Evolutionary conservation across 441 rosid species (phyloP), one percentile per base, ranked within the genome.

Genomic region (Populus hybrid): DNA sequence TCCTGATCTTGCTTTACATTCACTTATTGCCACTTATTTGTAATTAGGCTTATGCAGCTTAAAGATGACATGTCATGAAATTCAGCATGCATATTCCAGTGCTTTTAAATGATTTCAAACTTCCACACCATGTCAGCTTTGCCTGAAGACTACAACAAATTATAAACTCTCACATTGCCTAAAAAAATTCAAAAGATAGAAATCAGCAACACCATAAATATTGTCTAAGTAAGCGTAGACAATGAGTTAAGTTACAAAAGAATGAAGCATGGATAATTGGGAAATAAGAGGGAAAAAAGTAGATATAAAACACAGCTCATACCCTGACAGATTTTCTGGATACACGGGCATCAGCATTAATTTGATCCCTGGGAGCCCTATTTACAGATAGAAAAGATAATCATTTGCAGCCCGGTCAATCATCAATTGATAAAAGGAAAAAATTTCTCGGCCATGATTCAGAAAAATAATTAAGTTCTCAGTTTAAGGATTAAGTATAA

Each of bases 301-400:
- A 69, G 0, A 32, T 3, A 65, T 32, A 79, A 38, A 40, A 73
- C 61, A 76, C 59, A 65, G 40, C 10, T 12, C 82, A 40, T 87
- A 92, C 95, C 90, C 78, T 87, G 76, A 83, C 67, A 79, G 89
- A 66, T 82, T 82, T 88, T 78, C 80, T 83, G 71, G 84, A 79
- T 28, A 75, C 64, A 80, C 34, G 79, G 74, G 84, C 78, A 38
- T 71, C 86, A 69, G 67, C 57, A 32, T 75, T 78, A 36, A 42
- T 78, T 72, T 77, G 80, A 70, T 69, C 71, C 83, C 70, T 84
- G 59, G 81, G 19, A 73, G 77, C 78, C 84, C 91, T 84, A 69
- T n/a, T 74, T 69, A 75, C 18, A 72, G 67, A 35, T 21, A 59
- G 19, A 61, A 30, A 75, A 79, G 70, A 35, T 35, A 76, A 76